These are phyloP conservation scores for Chenopodium album DNA, from an alignment of 148 eudicot species.

Conservation along the genomic window DNA sequence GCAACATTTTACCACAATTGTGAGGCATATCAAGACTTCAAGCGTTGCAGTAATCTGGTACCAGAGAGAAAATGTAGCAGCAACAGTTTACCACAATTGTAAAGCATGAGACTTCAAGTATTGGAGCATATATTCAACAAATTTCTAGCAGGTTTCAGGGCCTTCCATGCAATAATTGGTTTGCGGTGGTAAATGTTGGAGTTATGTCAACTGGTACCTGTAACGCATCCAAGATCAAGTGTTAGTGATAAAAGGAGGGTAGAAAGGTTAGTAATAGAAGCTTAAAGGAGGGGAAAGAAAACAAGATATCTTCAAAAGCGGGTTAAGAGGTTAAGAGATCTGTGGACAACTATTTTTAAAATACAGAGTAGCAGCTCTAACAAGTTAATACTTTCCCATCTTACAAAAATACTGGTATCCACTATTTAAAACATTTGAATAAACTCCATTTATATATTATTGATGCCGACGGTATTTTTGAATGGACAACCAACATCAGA, in stretches of 20 bases:
- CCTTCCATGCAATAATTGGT: conserved; percentile 38
- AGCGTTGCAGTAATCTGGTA: no score
- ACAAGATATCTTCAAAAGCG: background rate
- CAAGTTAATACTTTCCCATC: no score
- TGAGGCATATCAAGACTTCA: background rate
- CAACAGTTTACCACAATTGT: no score
- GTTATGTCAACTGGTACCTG: conserved; percentile 94
- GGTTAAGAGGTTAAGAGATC: background rate
- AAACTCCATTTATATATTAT: no score
- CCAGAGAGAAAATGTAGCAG: no score
- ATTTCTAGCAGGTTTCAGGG: background rate
- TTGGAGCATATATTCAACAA: background rate
- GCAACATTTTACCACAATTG: background rate
- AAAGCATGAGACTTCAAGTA: background rate
- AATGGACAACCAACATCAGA: background rate
- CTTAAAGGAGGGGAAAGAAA: background rate
- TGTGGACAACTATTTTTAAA: background rate
- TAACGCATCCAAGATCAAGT: conserved; percentile 13
- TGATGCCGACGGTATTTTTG: background rate
- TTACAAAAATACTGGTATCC: background rate
- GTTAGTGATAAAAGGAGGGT: background rate
- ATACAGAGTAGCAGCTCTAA: no score
- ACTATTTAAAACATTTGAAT: background rate
- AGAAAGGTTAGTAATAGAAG: background rate
- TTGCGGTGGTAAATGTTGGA: conserved; percentile 67